Percentiles rank a stretch among this genome's conserved stretches.
phyloP scores from a whole-genome alignment of 2,329 filamentous ascomycete species.

The Colletotrichum theobromicola region DNA sequence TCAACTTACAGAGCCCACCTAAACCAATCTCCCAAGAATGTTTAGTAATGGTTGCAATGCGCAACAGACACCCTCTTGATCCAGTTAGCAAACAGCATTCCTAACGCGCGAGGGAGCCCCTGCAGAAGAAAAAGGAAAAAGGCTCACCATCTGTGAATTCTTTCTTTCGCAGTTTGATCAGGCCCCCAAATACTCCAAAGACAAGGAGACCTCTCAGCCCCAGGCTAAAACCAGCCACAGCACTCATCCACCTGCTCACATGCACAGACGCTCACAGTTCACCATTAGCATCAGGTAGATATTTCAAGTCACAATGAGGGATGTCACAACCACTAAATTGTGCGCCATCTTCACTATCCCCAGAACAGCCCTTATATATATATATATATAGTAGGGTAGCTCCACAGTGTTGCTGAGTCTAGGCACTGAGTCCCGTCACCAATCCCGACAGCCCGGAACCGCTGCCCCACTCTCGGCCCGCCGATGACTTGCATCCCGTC shows the following conservation, averaged over 20 bases:
- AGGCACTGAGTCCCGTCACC: background rate
- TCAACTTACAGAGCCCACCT: no score
- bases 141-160: background rate
- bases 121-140: no score
- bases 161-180: rapidly evolving
- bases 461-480: background rate
- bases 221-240: no score
- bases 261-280: no score
- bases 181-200: background rate
- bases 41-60: background rate
- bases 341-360: rapidly evolving
- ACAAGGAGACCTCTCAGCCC: background rate
- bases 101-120: background rate
- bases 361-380: background rate
- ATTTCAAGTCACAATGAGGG: background rate
- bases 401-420: no score
- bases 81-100: background rate
- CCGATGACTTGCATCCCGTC: background rate
- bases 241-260: no score
- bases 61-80: background rate
- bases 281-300: no score
- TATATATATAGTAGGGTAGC: no score
- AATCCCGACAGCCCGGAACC: background rate
- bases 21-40: no score
- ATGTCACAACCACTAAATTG: background rate